Evolutionary conservation across 2,329 filamentous ascomycete species (phyloP), one percentile per base, ranked within the genome.

Genomic region (Lachnellula willkommii): DNA sequence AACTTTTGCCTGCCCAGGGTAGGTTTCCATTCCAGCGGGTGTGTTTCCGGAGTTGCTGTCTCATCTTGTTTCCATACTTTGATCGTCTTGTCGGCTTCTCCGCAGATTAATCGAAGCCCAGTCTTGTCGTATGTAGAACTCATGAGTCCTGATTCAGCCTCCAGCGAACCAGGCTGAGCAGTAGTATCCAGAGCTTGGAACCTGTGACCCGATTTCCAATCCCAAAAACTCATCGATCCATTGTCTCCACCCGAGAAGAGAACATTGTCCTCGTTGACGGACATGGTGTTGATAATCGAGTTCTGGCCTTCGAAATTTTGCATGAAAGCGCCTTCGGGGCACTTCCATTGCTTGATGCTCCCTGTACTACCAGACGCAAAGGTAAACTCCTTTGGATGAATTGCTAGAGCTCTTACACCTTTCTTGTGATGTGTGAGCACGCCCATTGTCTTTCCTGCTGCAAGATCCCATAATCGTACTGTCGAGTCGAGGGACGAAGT

Each of bases 331-430:
- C 93, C 95, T 70, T 96, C 91, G 1, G 95, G 95, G 64, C 92
- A 97, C 72, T 97, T 96, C 93, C 94, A 99, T 75, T 99, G 94
- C 78, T 99, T 99, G 75, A 99, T 96, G 70, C 89, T 92, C 24
- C 89, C 88, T 0, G 93, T 92, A 67, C 90, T 95, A 45, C 88
- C 94, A 58, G 84, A 92, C 4, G 94, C 94, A 70, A 99, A 99
- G 0, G 95, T 99, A 70, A 96, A 99, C 72, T 99, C 94, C 58
- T 83, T 84, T 0, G 95, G 94, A 69, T 99, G 94, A 3, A 87
- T 80, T 11, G 90, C 83, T 12, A 99, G 79, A 2, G 88, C 85
- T 50, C 94, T 84, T 11, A 99, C 92, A 55, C 93, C 92, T 76
- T 97, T 97, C 72, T 99, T 99, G 81, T 99, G 94, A 71, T 99